Conservation (phyloP, 108 stramenopile genomes). For the Cyclotella baltica region DNA sequence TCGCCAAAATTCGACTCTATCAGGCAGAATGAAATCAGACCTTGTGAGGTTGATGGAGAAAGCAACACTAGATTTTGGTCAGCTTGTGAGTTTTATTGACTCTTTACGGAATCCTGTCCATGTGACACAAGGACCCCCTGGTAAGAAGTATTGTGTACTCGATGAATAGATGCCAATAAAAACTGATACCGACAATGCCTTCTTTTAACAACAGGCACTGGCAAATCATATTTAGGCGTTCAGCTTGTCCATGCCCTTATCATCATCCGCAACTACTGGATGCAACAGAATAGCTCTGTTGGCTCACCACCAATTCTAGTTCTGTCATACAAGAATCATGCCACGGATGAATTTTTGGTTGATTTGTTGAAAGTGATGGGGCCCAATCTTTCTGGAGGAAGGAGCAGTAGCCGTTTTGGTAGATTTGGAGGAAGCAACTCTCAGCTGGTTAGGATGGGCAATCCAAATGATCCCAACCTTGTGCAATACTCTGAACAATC, state of each 20-base stretch:
- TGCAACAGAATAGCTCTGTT: conserved; percentile 30
- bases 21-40: conserved; percentile 5
- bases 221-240: conserved; percentile 45
- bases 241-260: conserved; percentile 51
- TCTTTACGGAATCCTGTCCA: conserved; percentile 53
- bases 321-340: conserved; percentile 58
- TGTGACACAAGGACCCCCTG: conserved; percentile 56
- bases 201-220: background rate
- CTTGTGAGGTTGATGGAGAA: conserved; percentile 27
- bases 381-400: conserved; percentile 6
- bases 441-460: conserved; percentile 15
- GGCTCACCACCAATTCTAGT: conserved; percentile 55
- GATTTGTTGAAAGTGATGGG: conserved; percentile 43
- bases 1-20: conserved; percentile 30
- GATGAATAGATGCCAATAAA: too few species aligned
- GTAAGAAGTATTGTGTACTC: conserved; percentile 44
- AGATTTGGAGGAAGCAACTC: conserved; percentile 4
- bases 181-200: background rate
- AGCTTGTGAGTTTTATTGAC: conserved; percentile 54
- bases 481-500: conserved; percentile 26
- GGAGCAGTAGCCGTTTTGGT: conserved; percentile 13
- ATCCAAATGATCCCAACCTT: conserved; percentile 8
- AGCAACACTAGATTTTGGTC: conserved; percentile 48
- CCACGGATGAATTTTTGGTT: conserved; percentile 51
- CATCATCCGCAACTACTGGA: conserved; percentile 43